Base-by-base conservation (phyloP, 768 basidiomycete genomes). In the Leccinellum rugosiceps region DNA sequence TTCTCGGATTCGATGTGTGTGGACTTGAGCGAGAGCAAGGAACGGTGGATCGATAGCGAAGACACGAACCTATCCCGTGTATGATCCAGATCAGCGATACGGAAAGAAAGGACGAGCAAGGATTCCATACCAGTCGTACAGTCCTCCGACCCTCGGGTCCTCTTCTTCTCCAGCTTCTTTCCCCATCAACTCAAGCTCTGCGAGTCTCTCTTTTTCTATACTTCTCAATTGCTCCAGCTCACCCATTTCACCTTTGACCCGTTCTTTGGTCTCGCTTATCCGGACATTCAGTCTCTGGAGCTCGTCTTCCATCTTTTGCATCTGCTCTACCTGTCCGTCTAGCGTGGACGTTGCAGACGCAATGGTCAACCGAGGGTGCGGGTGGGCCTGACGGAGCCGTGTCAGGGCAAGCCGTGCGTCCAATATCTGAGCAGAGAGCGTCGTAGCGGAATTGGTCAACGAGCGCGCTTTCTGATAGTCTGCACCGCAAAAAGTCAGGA, bases 321-420 rank as follows among this genome's bases (percentile, higher is more conserved):
- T 90, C 68, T 90, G 83, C 9, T 75, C 78, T n/a, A 89, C 83
- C 62, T 95, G 92, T 11, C 81, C 81, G 10, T 85, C 84, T 2
- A 93, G 83, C 53, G 86, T 83, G 59, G 87, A 79, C 49, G 85
- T 85, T 0, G 94, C 94, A 47, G 86, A 77, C 3, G 84, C 72
- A 32, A 92, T 81, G 0, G 94, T 96, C 32, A 94, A 74, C 10
- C 93, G 83, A 46, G 93, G 87, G 19, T 85, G 82, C 0, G 91
- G 89, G 63, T 95, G 85, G 2, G 86, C 82, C 62, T 93, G 88
- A 19, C 90, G 84, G 17, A 95, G 83, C 2, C 93, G 83, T 7
- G 87, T 86, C 35, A 95, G 78, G 1, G 87, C 82, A 4, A 94
- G 81, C 34, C 90, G 86, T 34, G 92, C 84, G 66, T 94, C 92